phyloP scores from a whole-genome alignment of 768 basidiomycete genomes.

The Fistulinella prunicolor region DNA sequence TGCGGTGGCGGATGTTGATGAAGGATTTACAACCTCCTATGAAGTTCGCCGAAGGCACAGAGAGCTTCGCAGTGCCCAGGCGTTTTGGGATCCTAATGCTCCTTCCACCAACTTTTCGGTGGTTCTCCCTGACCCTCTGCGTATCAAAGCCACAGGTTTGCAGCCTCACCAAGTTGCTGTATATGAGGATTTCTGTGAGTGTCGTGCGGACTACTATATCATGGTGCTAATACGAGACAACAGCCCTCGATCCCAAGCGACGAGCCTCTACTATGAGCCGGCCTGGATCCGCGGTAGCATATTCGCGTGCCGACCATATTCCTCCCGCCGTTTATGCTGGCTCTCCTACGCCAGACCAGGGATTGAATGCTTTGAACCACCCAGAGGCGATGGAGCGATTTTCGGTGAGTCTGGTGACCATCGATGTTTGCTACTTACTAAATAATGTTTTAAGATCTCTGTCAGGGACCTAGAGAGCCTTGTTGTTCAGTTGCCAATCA shows the following conservation, averaged over 20 bases:
- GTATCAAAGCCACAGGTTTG: conserved; percentile 80
- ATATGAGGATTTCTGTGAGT: conserved; percentile 91
- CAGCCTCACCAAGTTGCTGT: conserved; percentile 80
- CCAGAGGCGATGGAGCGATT: conserved; percentile 91
- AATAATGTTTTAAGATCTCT: conserved; percentile 18
- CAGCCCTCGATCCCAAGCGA: conserved; percentile 58
- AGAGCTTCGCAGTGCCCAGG: conserved; percentile 70
- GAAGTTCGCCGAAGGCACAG: conserved; percentile 82
- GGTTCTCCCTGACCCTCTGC: conserved; percentile 82
- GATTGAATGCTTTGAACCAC: conserved; percentile 52
- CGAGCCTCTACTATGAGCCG: conserved; percentile 51
- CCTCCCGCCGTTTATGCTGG: conserved; percentile 49
- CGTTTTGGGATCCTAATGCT: conserved; percentile 88
- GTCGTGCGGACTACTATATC: background rate
- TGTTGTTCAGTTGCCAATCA: conserved; percentile 68
- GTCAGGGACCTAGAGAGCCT: conserved; percentile 75
- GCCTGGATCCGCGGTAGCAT: conserved; percentile 70
- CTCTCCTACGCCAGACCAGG: conserved; percentile 62
- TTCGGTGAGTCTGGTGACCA: conserved; percentile 43
- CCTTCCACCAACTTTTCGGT: conserved; percentile 65
- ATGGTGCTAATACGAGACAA: conserved; percentile 11
- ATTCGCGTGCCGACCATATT: conserved; percentile 46
- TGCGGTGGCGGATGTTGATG: conserved; percentile 90
- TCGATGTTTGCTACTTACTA: background rate
- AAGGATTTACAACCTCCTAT: conserved; percentile 79